phyloP scores from a whole-genome alignment of 768 basidiomycete genomes.

The Royoungia palumana region DNA sequence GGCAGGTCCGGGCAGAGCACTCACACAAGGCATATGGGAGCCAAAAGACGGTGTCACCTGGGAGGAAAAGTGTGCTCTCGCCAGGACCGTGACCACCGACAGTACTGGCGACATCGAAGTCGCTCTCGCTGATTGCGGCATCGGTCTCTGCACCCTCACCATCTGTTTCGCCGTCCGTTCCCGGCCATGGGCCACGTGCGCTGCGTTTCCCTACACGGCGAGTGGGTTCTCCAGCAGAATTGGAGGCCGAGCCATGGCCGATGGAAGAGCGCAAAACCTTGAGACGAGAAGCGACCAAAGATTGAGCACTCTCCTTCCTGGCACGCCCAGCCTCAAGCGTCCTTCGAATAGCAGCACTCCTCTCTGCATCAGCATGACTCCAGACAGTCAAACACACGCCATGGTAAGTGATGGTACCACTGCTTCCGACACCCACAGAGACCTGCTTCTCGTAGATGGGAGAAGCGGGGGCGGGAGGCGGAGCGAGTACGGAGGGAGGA shows the following conservation, averaged over 20 bases:
- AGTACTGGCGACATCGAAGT: slow-evolving; percentile 79
- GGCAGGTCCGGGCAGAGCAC: slow-evolving; percentile 26
- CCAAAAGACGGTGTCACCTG: slow-evolving; percentile 92
- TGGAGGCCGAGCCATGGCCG: slow-evolving; percentile 40
- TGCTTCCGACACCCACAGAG: slow-evolving; percentile 35
- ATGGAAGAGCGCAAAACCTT: slow-evolving; percentile 59
- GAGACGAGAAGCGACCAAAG: slow-evolving; percentile 62
- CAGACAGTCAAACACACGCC: slow-evolving; percentile 93
- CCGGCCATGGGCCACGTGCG: slow-evolving; percentile 70
- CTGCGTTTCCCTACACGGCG: slow-evolving; percentile 58
- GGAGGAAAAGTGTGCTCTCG: slow-evolving; percentile 84
- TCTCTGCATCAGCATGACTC: slow-evolving; percentile 91
- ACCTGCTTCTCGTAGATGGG: slow-evolving; percentile 33
- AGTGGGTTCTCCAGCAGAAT: slow-evolving; percentile 48
- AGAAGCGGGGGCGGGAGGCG: slow-evolving; percentile 26
- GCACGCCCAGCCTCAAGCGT: slow-evolving; percentile 76
- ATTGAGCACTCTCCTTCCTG: slow-evolving; percentile 78
- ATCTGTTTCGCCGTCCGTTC: slow-evolving; percentile 67
- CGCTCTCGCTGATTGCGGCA: slow-evolving; percentile 77
- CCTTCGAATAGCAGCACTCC: slow-evolving; percentile 78
- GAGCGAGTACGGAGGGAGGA: slow-evolving; percentile 60
- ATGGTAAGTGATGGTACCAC: slow-evolving; percentile 63
- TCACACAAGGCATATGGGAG: slow-evolving; percentile 87
- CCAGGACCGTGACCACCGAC: slow-evolving; percentile 73
- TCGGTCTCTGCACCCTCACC: slow-evolving; percentile 70